Evolutionary conservation across 345 rosid species (phyloP), one percentile per base, ranked within the genome.

Genomic region (Kandelia obovata): DNA sequence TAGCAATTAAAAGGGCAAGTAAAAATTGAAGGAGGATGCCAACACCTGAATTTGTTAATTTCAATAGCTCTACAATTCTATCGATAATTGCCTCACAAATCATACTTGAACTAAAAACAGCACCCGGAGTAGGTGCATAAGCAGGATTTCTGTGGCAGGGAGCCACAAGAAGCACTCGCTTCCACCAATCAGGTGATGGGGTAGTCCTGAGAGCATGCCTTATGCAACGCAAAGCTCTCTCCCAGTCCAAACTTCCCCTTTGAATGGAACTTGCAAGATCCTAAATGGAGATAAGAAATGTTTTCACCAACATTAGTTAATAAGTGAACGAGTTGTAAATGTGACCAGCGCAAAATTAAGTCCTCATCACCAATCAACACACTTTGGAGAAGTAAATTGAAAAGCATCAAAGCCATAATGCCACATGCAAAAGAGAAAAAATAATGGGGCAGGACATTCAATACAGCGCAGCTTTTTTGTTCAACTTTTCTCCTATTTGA

Each of bases 101-200:
- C 98, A 95, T 95, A 65, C 88, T 95, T 66, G 88, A 85, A 64
- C 92, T 87, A 77, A 95, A 86, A 65, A 92, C 99, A 78, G 92
- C 98, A 85, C 98, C 99, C 58, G 97, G 97, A 67, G 88, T 95
- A 70, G 89, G 92, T 26, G 75, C 81, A 78, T 87, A 97, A 66
- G 85, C 58, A 65, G 88, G 63, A 84, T 81, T 79, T 75, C 96
- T 87, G 76, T 95, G 87, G 76, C 83, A 79, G 56, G 98, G 92
- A 68, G 96, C 97, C 75, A 89, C 86, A 73, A 95, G 89, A 76
- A 95, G 98, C 63, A 95, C 98, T 72, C 96, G 96, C 74, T 92
- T 95, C 99, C 99, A 95, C 97, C 96, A 92, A 53, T 92, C 99
- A 62, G 99, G 98, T 4, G 98, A 95, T n/a, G 99, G 99, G 66